A percentile compares a stretch with the other conserved stretches of the same genome.
Conservation (phyloP, 371 early-diverging fungal genomes). For the Mortierella sp. region DNA sequence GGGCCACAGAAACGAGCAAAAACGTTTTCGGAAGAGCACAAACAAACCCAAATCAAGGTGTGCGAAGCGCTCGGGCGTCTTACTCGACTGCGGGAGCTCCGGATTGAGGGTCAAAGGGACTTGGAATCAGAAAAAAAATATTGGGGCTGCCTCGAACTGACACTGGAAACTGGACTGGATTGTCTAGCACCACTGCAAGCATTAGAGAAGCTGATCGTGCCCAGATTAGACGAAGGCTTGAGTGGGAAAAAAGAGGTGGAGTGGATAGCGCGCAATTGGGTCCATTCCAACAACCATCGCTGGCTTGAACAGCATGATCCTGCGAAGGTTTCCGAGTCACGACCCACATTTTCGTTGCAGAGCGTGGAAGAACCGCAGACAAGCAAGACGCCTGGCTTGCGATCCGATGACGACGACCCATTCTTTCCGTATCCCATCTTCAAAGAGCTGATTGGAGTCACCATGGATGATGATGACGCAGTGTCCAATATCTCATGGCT, state of each 20-base stretch:
- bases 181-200: constrained; percentile 7
- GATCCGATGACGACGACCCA: neutral
- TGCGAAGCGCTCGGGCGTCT: constrained; percentile 26
- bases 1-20: too few relatives aligned
- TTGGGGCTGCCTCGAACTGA: constrained; percentile 14
- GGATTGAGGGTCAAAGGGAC: neutral
- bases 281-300: constrained; percentile 1
- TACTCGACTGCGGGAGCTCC: constrained; percentile 7
- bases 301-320: neutral
- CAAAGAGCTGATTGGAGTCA: constrained; percentile 8
- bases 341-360: neutral
- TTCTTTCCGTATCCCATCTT: constrained; percentile 1
- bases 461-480: neutral
- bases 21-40: neutral
- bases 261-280: constrained; percentile 29
- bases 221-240: constrained; percentile 10
- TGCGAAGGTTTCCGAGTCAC: neutral
- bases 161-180: constrained; percentile 16
- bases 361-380: too few relatives aligned
- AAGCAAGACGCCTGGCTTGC: too few relatives aligned
- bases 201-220: constrained; percentile 12
- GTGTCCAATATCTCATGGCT: neutral
- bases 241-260: constrained; percentile 13
- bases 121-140: too few relatives aligned
- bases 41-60: constrained; percentile 8